Percentiles rank a stretch among this genome's conserved stretches.
Evolutionary conservation across 2,329 filamentous ascomycete genomes (phyloP).

Genomic region (Hypomyces perniciosus): DNA sequence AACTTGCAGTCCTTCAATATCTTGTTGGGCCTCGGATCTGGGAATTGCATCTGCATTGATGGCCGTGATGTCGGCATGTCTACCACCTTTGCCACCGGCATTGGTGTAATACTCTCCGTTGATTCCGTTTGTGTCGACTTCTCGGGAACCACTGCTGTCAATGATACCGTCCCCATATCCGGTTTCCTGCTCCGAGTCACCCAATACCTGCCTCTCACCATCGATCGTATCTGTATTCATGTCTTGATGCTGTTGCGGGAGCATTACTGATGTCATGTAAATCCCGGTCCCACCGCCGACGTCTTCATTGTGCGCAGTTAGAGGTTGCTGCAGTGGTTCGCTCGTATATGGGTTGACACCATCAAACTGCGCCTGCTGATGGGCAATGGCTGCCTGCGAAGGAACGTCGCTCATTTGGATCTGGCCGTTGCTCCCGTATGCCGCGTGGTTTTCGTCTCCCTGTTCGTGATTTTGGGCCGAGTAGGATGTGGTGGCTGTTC

Average conservation of each 20-base stretch:
- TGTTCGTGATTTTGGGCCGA: slow-evolving; percentile 31
- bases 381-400: slow-evolving; percentile 45
- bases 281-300: slow-evolving; percentile 11
- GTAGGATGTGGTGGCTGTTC: slow-evolving; percentile 9
- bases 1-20: slow-evolving; percentile 9
- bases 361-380: slow-evolving; percentile 46
- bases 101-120: slow-evolving; percentile 15
- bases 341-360: slow-evolving; percentile 54
- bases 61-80: slow-evolving; percentile 13
- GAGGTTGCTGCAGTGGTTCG: slow-evolving; percentile 31
- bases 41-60: slow-evolving; percentile 13
- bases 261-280: not conserved
- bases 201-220: not conserved
- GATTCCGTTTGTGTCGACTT: not conserved
- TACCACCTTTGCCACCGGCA: slow-evolving; percentile 1
- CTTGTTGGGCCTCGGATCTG: slow-evolving; percentile 20
- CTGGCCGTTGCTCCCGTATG: slow-evolving; percentile 42
- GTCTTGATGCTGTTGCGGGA: slow-evolving; percentile 1
- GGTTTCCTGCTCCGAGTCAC: not conserved
- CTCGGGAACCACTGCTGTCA: not conserved
- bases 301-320: slow-evolving; percentile 14
- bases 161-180: not conserved
- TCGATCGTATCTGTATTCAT: not conserved
- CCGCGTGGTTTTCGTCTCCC: slow-evolving; percentile 21
- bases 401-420: slow-evolving; percentile 43